A percentile compares a stretch with the other conserved stretches of the same genome.
These are phyloP conservation scores for Buxus sempervirens DNA, from an alignment of 164 flowering plant genomes.

Conservation along the genomic window DNA sequence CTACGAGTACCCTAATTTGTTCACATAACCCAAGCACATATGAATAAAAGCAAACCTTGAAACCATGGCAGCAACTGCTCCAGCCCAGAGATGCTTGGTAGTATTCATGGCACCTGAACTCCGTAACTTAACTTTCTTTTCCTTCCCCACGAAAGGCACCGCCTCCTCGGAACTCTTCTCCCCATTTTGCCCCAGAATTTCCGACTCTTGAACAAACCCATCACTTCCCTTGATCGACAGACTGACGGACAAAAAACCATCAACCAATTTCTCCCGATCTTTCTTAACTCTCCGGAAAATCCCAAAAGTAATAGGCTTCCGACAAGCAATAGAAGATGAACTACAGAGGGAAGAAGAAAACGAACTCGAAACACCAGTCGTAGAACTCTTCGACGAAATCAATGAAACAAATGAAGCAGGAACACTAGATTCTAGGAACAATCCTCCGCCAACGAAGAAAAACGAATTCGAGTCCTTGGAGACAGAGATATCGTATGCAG, in stretches of 20 bases:
- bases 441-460: slow-evolving; percentile 30
- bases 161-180: slow-evolving; percentile 22
- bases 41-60: slow-evolving; percentile 49
- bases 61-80: slow-evolving; percentile 92
- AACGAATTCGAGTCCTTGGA: slow-evolving; percentile 10
- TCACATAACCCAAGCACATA: background rate
- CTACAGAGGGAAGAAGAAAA: slow-evolving; percentile 3
- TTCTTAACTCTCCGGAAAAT: slow-evolving; percentile 13
- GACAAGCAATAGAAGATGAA: background rate
- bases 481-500: slow-evolving; percentile 10
- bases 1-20: background rate
- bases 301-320: slow-evolving; percentile 18
- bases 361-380: slow-evolving; percentile 11
- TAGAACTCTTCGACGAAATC: slow-evolving; percentile 18
- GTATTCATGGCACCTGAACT: slow-evolving; percentile 59
- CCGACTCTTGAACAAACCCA: slow-evolving; percentile 33
- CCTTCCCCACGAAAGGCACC: slow-evolving; percentile 10
- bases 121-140: slow-evolving; percentile 24
- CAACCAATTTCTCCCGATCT: slow-evolving; percentile 1
- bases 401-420: slow-evolving; percentile 43
- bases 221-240: slow-evolving; percentile 40
- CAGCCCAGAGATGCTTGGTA: slow-evolving; percentile 90
- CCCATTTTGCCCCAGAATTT: slow-evolving; percentile 24
- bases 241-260: slow-evolving; percentile 50
- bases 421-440: slow-evolving; percentile 50